These are phyloP conservation scores for Lipomyces chichibuensis DNA, from an alignment of 805 yeast species.

Conservation along the genomic window DNA sequence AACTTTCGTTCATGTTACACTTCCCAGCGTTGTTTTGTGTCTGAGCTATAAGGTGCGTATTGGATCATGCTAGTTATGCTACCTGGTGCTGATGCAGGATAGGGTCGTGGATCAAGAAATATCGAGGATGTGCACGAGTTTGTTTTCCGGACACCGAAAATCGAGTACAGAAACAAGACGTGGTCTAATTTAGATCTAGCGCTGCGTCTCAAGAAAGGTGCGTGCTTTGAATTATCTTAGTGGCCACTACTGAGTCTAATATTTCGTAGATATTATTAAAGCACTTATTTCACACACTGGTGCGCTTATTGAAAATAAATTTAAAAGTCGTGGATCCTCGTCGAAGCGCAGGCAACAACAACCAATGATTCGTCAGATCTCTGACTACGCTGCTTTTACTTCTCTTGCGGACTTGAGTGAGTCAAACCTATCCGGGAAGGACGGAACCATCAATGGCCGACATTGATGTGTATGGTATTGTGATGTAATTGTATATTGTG, in stretches of 20 bases:
- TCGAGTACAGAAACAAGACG: conserved; percentile 61
- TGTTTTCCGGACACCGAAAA: conserved; percentile 63
- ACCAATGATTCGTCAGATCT: conserved; percentile 42
- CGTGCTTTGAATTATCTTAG: conserved; percentile 3
- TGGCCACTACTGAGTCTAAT: neutral
- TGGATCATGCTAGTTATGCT: neutral
- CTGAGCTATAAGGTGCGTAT: conserved; percentile 63
- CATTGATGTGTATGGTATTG: neutral
- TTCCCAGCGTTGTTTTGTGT: conserved; percentile 57
- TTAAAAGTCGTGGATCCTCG: conserved; percentile 47
- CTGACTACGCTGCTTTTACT: conserved; percentile 45
- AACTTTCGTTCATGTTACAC: conserved; percentile 62
- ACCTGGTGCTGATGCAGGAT: neutral
- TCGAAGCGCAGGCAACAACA: conserved; percentile 16
- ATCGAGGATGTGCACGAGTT: conserved; percentile 79
- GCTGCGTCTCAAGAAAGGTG: conserved; percentile 60
- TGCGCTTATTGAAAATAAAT: conserved; percentile 74
- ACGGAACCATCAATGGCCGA: neutral
- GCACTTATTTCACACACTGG: conserved; percentile 60
- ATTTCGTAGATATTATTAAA: conserved; percentile 42
- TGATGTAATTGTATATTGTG: neutral
- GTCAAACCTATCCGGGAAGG: neutral
- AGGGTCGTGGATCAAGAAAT: conserved; percentile 67
- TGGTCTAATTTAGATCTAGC: conserved; percentile 76
- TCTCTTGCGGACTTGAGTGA: conserved; percentile 33